Conservation (phyloP, 192 early-diverging fungal genomes). For the Coemansia asiatica region DNA sequence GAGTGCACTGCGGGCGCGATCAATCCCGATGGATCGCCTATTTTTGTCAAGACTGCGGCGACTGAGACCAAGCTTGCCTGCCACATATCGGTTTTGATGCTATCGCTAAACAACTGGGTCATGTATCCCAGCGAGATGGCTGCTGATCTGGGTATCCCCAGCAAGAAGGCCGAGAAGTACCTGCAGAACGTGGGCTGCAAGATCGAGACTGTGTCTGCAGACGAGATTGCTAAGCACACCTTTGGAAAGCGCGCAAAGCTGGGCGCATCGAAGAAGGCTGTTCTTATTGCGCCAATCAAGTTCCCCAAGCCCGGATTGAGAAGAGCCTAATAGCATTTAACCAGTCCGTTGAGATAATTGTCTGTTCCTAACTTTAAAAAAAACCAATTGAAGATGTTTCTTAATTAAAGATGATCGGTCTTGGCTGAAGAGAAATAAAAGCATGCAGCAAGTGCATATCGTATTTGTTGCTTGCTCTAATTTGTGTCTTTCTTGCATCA, state of each 20-base stretch:
- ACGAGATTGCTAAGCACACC: slow-evolving; percentile 22
- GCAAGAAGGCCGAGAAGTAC: slow-evolving; percentile 41
- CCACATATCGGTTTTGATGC: slow-evolving; percentile 70
- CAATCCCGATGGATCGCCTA: slow-evolving; percentile 49
- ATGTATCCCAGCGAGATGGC: slow-evolving; percentile 64
- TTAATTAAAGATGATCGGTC: background rate
- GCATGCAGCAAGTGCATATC: too few species aligned
- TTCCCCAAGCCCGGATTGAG: slow-evolving; percentile 48
- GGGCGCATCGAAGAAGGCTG: slow-evolving; percentile 30
- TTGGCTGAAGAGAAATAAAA: too few species aligned
- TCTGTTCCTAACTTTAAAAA: background rate
- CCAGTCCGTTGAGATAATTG: background rate
- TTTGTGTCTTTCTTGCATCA: too few species aligned
- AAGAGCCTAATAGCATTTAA: background rate
- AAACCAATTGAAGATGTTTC: background rate
- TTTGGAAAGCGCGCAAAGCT: slow-evolving; percentile 16
- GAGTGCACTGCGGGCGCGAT: slow-evolving; percentile 58
- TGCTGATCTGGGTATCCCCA: slow-evolving; percentile 60
- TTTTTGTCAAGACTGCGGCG: slow-evolving; percentile 58
- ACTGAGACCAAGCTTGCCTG: slow-evolving; percentile 74
- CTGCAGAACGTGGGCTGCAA: slow-evolving; percentile 54
- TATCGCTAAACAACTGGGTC: slow-evolving; percentile 73
- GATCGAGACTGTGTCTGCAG: slow-evolving; percentile 30
- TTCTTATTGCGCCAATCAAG: slow-evolving; percentile 49
- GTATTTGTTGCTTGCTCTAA: too few species aligned